phyloP scores from a whole-genome alignment of 75 land plant genomes.

The Pinus taeda region DNA sequence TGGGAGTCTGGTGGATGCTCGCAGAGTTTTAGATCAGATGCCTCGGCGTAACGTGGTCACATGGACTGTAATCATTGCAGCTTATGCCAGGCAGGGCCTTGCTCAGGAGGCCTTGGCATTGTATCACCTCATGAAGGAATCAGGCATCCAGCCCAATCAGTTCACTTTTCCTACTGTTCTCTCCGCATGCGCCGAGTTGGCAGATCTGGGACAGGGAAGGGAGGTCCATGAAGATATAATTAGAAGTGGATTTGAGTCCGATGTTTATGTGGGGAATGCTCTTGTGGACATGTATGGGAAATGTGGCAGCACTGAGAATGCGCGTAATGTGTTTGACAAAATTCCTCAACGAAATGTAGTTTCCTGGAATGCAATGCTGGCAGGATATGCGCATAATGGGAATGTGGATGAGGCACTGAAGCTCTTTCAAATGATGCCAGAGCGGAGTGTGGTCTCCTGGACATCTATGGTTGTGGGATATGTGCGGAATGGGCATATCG shows the following conservation, averaged over 20 bases:
- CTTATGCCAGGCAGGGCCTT: slow-evolving; percentile 11
- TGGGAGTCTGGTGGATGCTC: slow-evolving; percentile 14
- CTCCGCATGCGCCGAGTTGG: slow-evolving; percentile 30
- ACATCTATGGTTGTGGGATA: neutral
- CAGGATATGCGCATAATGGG: too few species aligned
- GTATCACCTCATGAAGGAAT: slow-evolving; percentile 15
- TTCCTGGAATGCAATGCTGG: neutral
- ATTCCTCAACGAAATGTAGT: neutral
- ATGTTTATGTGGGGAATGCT: slow-evolving; percentile 26
- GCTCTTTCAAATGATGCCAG: neutral
- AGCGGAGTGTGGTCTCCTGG: neutral
- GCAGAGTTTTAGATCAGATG: slow-evolving; percentile 28
- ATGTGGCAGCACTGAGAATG: slow-evolving; percentile 25
- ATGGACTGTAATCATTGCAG: slow-evolving; percentile 36
- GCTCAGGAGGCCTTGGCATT: slow-evolving; percentile 23
- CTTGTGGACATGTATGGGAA: slow-evolving; percentile 46
- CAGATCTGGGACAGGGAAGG: slow-evolving; percentile 25
- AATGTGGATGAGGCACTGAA: neutral
- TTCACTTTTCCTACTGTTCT: slow-evolving; percentile 23
- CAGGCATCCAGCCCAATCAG: slow-evolving; percentile 4
- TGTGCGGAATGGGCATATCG: neutral
- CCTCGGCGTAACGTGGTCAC: slow-evolving; percentile 13
- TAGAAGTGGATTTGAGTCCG: slow-evolving; percentile 20
- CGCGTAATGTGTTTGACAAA: slow-evolving; percentile 22
- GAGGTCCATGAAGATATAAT: slow-evolving; percentile 28